A percentile compares a stretch with the other conserved stretches of the same genome.
These are phyloP conservation scores for Ceratocystis lukuohia DNA, from an alignment of 2,329 filamentous ascomycete genomes.

Conservation along the genomic window DNA sequence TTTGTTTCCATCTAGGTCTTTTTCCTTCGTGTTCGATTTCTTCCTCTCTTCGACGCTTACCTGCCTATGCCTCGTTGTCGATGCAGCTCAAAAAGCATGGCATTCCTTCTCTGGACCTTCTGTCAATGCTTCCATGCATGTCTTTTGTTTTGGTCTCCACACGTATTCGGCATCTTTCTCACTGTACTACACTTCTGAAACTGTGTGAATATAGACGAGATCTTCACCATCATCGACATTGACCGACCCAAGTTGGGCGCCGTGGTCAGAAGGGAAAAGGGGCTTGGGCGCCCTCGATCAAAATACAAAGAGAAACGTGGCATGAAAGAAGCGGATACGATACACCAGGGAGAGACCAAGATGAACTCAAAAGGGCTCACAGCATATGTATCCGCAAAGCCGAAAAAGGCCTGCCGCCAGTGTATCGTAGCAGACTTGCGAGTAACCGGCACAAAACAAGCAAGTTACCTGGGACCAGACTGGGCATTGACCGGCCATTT, in stretches of 20 bases:
- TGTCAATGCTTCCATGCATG: constrained; percentile 16
- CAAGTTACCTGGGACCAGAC: background rate
- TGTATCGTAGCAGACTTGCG: constrained; percentile 5
- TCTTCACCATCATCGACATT: background rate
- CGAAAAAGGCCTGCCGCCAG: background rate
- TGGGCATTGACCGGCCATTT: background rate
- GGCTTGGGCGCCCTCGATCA: background rate
- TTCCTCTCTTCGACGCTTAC: background rate
- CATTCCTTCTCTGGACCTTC: constrained; percentile 12
- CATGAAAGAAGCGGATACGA: background rate
- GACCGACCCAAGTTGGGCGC: background rate
- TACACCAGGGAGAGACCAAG: background rate
- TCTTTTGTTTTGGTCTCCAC: constrained; percentile 2
- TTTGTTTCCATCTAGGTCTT: too few relatives aligned
- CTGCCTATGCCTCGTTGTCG: background rate
- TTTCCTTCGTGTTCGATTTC: background rate
- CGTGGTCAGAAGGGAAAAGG: background rate
- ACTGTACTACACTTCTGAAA: constrained; percentile 8
- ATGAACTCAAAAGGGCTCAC: background rate
- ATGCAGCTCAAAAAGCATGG: background rate
- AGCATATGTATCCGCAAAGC: background rate
- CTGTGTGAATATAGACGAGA: background rate
- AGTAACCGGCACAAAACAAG: background rate
- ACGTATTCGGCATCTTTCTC: background rate
- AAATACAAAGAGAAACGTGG: background rate